Evolutionary conservation across 148 eudicot genomes (phyloP).

Genomic region (Oxyria digyna): DNA sequence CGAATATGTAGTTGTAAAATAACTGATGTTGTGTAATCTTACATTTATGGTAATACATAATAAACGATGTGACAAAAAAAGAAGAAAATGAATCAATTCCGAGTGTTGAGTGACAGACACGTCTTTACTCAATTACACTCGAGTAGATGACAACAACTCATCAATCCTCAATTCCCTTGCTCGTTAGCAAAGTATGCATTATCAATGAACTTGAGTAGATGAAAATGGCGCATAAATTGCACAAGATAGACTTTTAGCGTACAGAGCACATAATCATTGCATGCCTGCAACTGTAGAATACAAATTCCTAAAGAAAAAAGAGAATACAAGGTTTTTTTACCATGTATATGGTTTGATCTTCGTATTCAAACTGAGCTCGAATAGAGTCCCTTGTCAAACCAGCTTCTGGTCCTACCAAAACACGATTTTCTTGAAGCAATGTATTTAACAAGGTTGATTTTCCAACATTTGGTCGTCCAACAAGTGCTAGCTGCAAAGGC

Average conservation of each 20-base stretch:
- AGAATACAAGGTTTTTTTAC: slow-evolving; percentile 26
- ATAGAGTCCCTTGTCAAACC: slow-evolving; percentile 96
- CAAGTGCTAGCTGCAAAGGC: slow-evolving; percentile 86
- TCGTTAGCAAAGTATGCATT: neutral
- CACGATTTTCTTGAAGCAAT: slow-evolving; percentile 89
- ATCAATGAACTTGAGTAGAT: neutral
- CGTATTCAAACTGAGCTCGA: slow-evolving; percentile 81
- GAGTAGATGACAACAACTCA: too few relatives aligned
- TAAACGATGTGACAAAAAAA: neutral
- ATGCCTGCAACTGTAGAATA: neutral
- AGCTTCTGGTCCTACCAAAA: slow-evolving; percentile 95
- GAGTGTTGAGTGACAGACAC: too few relatives aligned
- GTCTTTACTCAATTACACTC: too few relatives aligned
- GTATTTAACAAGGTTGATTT: slow-evolving; percentile 89
- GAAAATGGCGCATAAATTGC: neutral
- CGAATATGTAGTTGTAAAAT: neutral
- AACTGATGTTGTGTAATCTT: neutral
- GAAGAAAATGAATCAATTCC: neutral
- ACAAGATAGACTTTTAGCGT: neutral
- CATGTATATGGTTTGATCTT: slow-evolving; percentile 74
- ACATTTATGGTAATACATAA: neutral
- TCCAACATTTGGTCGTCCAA: slow-evolving; percentile 92
- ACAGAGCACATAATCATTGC: neutral
- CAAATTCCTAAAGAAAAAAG: neutral
- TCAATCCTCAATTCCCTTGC: too few relatives aligned